Base-by-base conservation (phyloP, 148 eudicot species). In the Nepenthes mirabilis region DNA sequence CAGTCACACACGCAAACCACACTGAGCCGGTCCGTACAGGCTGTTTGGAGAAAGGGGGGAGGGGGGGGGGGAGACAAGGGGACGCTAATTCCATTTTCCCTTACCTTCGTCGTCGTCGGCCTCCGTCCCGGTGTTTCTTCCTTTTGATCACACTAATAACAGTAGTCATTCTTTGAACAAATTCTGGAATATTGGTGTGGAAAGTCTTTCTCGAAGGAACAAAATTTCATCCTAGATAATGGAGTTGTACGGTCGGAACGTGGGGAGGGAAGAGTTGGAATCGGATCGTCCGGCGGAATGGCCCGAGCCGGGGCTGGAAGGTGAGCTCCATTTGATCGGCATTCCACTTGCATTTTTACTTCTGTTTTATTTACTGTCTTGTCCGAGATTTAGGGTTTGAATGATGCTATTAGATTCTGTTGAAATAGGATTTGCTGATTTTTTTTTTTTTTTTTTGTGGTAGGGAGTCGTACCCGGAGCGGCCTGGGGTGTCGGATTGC, bases 401-500 rank as follows among this genome's bases (percentile, higher is more conserved):
- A 53, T 34, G 45, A 47, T 59, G 33, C 55, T 51, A 34, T 61
- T 62, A 45, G 51, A n/a, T 40, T n/a, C 33, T 64, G 23, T 5
- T 56, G 40, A 9, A 9, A 36, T 54, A 12, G 32, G 52, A 14
- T 47, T 4, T 14, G 12, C 43, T 61, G n/a, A n/a, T 2, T 5
- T 33, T 37, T 32, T 65, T 60, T n/a, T 40, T 37, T 56, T 50
- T 36, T 34, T 48, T 6, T 36, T 12, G 55, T 52, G 52, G 70
- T 47, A 71, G 74, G n/a, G 84, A 74, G 57, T 68, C 72, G 57
- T 90, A 80, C 73, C 97, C 95, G 60, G 91, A 90, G 75, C 63
- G 89, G 53, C 87, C 79, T 11, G 91, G 95, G 10, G 68, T 69
- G 33, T 78, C 85, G 1, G 83, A 90, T 61, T 90, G 95, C 61